A percentile compares a stretch with the other conserved stretches of the same genome.
phyloP scores from a whole-genome alignment of 2,329 filamentous ascomycete genomes.

The Allantophomopsis cytisporea region DNA sequence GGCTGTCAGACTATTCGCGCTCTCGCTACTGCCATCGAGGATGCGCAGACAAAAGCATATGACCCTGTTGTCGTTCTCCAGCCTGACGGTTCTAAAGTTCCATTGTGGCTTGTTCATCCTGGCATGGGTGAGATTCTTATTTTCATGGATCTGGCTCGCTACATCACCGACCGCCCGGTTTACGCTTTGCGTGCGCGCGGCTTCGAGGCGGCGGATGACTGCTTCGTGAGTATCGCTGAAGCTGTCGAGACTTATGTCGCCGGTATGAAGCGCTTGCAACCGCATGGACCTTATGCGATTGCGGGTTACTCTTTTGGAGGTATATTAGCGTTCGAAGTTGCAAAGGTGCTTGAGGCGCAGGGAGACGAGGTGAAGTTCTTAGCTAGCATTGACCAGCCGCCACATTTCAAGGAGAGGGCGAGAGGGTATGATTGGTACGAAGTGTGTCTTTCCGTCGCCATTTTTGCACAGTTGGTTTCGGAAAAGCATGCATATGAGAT shows the following conservation, averaged over 20 bases:
- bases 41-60: slow-evolving; percentile 6
- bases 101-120: slow-evolving; percentile 24
- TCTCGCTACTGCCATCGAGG: slow-evolving; percentile 13
- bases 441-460: slow-evolving; percentile 19
- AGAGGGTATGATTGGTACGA: slow-evolving; percentile 18
- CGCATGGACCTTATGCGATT: slow-evolving; percentile 34
- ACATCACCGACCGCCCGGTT: slow-evolving; percentile 26
- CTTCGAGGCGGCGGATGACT: slow-evolving; percentile 21
- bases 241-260: slow-evolving; percentile 23
- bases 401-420: slow-evolving; percentile 24
- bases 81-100: slow-evolving; percentile 15
- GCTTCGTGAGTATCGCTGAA: slow-evolving; percentile 25
- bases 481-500: slow-evolving; percentile 23
- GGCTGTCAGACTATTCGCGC: slow-evolving; percentile 15
- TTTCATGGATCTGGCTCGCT: slow-evolving; percentile 21
- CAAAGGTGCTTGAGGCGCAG: slow-evolving; percentile 26
- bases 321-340: slow-evolving; percentile 34
- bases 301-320: slow-evolving; percentile 36
- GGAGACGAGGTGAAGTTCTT: slow-evolving; percentile 27
- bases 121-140: slow-evolving; percentile 25
- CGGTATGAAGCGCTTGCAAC: slow-evolving; percentile 27
- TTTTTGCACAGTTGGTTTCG: slow-evolving; percentile 21
- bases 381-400: slow-evolving; percentile 31
- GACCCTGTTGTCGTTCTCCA: slow-evolving; percentile 21
- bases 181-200: slow-evolving; percentile 27